Conservation (phyloP, 257 asterid species). For the Nicotiana undulata region DNA sequence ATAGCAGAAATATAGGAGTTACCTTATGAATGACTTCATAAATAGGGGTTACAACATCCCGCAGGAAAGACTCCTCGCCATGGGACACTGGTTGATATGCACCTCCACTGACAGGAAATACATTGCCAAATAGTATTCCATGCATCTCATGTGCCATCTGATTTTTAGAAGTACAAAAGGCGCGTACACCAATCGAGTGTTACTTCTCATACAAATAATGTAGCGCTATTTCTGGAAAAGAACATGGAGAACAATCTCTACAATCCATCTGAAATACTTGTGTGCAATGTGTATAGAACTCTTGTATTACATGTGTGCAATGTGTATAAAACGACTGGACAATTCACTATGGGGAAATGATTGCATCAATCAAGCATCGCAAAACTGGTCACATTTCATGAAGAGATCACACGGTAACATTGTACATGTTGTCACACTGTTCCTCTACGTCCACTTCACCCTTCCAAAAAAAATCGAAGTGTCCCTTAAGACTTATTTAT, state of each 20-base stretch:
- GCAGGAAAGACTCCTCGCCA: conserved; percentile 72
- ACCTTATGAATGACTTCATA: conserved; percentile 81
- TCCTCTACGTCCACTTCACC: neutral
- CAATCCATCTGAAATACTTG: neutral
- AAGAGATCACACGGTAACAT: neutral
- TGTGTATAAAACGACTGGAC: neutral
- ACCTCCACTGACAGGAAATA: conserved; percentile 61
- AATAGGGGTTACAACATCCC: conserved; percentile 80
- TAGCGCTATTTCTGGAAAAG: neutral
- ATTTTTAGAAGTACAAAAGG: neutral
- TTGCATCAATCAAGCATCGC: conserved; percentile 1
- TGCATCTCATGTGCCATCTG: conserved; percentile 88
- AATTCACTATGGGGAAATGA: neutral
- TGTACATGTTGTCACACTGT: conserved; percentile 1
- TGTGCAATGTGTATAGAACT: neutral
- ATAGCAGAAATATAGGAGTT: conserved; percentile 10
- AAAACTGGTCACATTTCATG: neutral
- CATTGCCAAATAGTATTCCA: conserved; percentile 55
- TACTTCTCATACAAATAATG: conserved; percentile 11
- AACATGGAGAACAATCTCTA: conserved; percentile 1
- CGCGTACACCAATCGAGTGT: neutral
- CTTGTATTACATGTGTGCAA: neutral
- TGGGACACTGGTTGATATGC: conserved; percentile 41
- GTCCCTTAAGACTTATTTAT: neutral
- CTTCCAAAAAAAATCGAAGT: neutral